phyloP scores from a whole-genome alignment of 2,329 filamentous ascomycete species.

The Cercospora beticola region DNA sequence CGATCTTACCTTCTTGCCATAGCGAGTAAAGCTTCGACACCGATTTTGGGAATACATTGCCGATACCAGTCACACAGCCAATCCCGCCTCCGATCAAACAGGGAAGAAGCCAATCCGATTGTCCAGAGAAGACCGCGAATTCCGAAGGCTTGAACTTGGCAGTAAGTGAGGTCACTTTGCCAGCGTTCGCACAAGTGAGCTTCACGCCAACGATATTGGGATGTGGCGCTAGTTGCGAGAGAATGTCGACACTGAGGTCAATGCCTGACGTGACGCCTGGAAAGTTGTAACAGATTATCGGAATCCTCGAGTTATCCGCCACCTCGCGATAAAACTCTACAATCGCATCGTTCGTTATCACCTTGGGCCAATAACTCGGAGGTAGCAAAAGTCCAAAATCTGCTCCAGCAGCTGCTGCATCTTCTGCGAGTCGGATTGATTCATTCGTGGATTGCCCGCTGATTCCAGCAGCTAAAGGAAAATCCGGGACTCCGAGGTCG shows the following conservation, averaged over 20 bases:
- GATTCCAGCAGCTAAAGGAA: conserved; percentile 50
- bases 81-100: conserved; percentile 49
- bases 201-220: conserved; percentile 64
- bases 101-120: conserved; percentile 64
- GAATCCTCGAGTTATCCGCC: conserved; percentile 38
- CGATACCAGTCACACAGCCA: conserved; percentile 53
- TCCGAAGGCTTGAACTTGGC: conserved; percentile 52
- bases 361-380: conserved; percentile 45
- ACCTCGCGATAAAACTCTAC: conserved; percentile 43
- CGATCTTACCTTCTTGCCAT: conserved; percentile 56
- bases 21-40: conserved; percentile 60
- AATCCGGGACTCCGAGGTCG: conserved; percentile 39
- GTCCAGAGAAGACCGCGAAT: conserved; percentile 65
- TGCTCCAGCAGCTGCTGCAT: conserved; percentile 43
- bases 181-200: conserved; percentile 62
- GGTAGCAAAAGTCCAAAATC: conserved; percentile 43
- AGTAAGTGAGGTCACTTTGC: conserved; percentile 58
- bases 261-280: conserved; percentile 66
- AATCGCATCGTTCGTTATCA: conserved; percentile 39
- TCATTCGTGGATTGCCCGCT: conserved; percentile 43
- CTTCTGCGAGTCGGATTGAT: conserved; percentile 40
- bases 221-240: conserved; percentile 54
- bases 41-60: conserved; percentile 56
- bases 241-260: conserved; percentile 64
- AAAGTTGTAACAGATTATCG: conserved; percentile 47